Percentiles rank a stretch among this genome's conserved stretches.
Evolutionary conservation across 2,329 filamentous ascomycete species (phyloP).

Genomic region (Pezicula radicicola): DNA sequence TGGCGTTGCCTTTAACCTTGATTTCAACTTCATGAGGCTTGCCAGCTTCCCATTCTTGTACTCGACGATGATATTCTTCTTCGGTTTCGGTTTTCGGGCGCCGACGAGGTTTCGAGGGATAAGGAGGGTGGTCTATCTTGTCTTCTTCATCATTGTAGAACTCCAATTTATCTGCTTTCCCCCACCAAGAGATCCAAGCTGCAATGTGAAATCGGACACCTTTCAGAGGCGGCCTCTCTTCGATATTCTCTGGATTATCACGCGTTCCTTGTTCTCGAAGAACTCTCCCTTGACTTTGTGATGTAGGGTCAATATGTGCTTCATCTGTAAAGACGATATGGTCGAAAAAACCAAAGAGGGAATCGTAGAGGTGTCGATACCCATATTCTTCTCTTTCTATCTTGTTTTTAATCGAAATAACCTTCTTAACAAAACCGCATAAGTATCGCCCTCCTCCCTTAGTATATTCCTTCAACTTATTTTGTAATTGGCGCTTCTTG

Average conservation of each 20-base stretch:
- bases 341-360: neutral
- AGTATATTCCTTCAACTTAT: neutral
- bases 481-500: neutral
- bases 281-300: neutral
- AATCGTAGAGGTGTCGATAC: neutral
- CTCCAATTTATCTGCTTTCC: neutral
- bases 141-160: neutral
- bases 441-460: neutral
- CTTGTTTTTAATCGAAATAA: neutral
- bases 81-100: no score
- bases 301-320: neutral
- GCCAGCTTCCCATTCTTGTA: conserved; percentile 7
- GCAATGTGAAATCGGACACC: neutral
- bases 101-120: no score
- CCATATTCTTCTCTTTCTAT: no score
- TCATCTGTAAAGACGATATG: neutral
- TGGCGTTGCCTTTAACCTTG: conserved; percentile 7
- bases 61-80: neutral
- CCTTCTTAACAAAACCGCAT: neutral
- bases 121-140: neutral
- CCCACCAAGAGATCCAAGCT: neutral
- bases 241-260: neutral
- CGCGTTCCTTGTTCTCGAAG: neutral
- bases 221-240: neutral
- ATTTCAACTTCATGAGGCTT: conserved; percentile 5